Conservation (phyloP, 176 grass and related monocot genomes). For the Rhynchospora breviuscula region DNA sequence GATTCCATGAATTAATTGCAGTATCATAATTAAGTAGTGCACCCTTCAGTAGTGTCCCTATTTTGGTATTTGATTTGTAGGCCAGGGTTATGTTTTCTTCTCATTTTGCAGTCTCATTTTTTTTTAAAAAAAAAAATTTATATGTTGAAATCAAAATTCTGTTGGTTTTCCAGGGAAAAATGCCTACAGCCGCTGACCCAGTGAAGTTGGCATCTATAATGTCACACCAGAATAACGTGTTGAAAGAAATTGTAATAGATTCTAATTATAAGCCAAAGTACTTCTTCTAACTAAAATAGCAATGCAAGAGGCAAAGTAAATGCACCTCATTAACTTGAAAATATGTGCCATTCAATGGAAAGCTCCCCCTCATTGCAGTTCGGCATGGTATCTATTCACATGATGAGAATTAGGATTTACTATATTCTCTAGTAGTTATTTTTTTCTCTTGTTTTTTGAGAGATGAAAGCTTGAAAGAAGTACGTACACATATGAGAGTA, state of each 20-base stretch:
- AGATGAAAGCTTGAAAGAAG: not conserved
- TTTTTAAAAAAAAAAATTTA: no score
- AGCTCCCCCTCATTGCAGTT: constrained; percentile 90
- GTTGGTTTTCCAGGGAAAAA: not conserved
- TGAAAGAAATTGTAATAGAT: not conserved
- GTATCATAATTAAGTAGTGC: not conserved
- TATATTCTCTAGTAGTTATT: not conserved
- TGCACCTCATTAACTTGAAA: constrained; percentile 93
- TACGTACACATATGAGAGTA: not conserved
- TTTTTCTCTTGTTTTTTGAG: not conserved
- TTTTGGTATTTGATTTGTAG: not conserved
- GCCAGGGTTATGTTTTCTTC: not conserved
- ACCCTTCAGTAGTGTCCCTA: not conserved
- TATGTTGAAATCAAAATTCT: not conserved
- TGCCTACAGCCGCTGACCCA: no score
- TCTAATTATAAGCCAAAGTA: not conserved
- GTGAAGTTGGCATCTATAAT: no score
- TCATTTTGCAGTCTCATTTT: not conserved
- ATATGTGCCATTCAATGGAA: constrained; percentile 90
- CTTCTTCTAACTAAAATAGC: not conserved
- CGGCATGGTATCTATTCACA: constrained; percentile 74
- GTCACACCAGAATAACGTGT: no score
- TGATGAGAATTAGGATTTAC: not conserved
- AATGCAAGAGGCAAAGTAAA: constrained; percentile 2
- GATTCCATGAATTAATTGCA: not conserved